A percentile compares a stretch with the other conserved stretches of the same genome.
phyloP scores from a whole-genome alignment of 2,329 filamentous ascomycete species.

The Ophiostoma montium region DNA sequence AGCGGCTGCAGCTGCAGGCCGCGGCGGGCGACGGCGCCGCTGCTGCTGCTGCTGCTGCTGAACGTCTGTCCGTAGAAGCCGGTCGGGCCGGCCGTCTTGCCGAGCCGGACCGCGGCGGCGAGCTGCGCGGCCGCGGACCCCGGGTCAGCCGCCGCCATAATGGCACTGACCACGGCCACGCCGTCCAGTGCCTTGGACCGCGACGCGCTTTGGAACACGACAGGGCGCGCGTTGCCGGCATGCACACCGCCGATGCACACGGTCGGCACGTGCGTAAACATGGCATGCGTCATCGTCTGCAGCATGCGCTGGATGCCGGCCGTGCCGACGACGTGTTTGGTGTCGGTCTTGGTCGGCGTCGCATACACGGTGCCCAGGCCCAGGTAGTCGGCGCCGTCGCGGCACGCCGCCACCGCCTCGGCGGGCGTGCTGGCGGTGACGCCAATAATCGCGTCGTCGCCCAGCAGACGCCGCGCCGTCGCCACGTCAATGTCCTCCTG shows the following conservation, averaged over 20 bases:
- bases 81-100: constrained; percentile 4
- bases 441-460: constrained; percentile 68
- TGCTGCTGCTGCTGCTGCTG: neutral
- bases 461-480: constrained; percentile 58
- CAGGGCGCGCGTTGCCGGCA: constrained; percentile 55
- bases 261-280: constrained; percentile 35
- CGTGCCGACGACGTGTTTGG: constrained; percentile 66
- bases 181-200: constrained; percentile 52
- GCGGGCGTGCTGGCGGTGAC: constrained; percentile 65
- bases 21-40: no score
- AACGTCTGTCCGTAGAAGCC: neutral
- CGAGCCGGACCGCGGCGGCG: constrained; percentile 33
- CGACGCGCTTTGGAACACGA: constrained; percentile 52
- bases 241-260: constrained; percentile 90
- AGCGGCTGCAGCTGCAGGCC: neutral
- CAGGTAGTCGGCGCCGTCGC: constrained; percentile 73
- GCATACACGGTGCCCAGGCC: constrained; percentile 84
- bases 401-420: constrained; percentile 59
- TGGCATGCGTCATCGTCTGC: constrained; percentile 36
- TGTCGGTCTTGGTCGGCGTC: constrained; percentile 55
- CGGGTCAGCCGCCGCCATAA: constrained; percentile 60
- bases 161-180: constrained; percentile 78
- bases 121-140: constrained; percentile 48
- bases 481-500: constrained; percentile 65
- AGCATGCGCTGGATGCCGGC: constrained; percentile 57